Evolutionary conservation across 83 land plant genomes (phyloP).

Genomic region (Picea engelmannii): DNA sequence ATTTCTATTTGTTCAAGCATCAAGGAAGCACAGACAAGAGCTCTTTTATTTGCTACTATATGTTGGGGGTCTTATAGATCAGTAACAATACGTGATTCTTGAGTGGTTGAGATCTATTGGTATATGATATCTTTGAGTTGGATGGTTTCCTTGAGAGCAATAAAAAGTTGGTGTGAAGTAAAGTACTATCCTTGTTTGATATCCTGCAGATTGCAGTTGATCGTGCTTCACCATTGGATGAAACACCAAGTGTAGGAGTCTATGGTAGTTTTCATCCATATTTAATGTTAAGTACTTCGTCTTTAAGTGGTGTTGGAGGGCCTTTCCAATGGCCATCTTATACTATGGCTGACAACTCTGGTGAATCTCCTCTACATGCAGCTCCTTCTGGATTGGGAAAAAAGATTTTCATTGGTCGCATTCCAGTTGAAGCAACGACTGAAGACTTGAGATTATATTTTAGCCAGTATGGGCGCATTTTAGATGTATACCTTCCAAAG

Average conservation of each 20-base stretch:
- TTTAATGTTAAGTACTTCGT: neutral
- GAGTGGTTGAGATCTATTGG: neutral
- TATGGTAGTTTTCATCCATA: neutral
- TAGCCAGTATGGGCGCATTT: conserved; percentile 8
- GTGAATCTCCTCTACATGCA: neutral
- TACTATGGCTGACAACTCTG: neutral
- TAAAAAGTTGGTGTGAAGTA: neutral
- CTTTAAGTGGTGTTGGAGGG: conserved; percentile 2
- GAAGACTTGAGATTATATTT: conserved; percentile 15
- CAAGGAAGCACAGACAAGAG: neutral
- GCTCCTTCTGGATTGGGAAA: conserved; percentile 4
- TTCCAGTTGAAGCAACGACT: conserved; percentile 16
- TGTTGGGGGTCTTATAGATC: neutral
- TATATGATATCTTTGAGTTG: neutral
- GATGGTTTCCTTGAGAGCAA: neutral
- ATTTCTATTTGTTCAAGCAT: neutral
- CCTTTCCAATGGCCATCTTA: neutral
- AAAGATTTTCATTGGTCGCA: conserved; percentile 18
- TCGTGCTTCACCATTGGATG: conserved; percentile 7
- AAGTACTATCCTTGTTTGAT: neutral
- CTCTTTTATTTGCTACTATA: neutral
- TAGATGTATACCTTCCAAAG: conserved; percentile 21
- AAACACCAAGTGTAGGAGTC: neutral
- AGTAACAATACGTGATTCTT: neutral
- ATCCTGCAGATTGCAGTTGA: conserved; percentile 16